phyloP scores from a whole-genome alignment of 169 alveolate species.

The Cryptosporidium sp. region DNA sequence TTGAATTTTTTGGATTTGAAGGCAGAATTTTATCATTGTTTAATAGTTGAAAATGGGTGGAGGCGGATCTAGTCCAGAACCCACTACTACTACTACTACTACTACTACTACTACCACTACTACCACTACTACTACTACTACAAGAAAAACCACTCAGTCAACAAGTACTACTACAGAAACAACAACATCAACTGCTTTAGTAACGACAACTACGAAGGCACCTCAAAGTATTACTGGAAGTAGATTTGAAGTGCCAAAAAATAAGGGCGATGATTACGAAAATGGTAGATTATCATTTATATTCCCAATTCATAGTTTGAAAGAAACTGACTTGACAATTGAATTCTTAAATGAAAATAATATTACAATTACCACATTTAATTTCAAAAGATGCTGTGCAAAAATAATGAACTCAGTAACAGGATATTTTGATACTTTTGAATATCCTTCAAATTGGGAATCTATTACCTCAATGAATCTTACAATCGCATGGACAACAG shows the following conservation, averaged over 20 bases:
- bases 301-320: constrained; percentile 29
- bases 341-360: constrained; percentile 17
- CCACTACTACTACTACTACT: constrained; percentile 56
- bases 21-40: not conserved
- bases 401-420: constrained; percentile 18
- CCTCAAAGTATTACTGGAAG: not conserved
- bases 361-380: constrained; percentile 12
- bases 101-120: constrained; percentile 65
- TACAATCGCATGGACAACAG: constrained; percentile 62
- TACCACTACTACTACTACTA: constrained; percentile 25
- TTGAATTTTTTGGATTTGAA: not conserved
- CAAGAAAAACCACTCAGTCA: constrained; percentile 15
- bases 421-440: constrained; percentile 63
- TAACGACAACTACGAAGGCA: constrained; percentile 16
- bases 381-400: constrained; percentile 62
- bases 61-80: constrained; percentile 7
- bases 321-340: constrained; percentile 7
- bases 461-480: constrained; percentile 56
- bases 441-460: constrained; percentile 68
- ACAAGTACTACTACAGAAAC: constrained; percentile 17
- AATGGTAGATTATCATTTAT: constrained; percentile 47
- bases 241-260: constrained; percentile 23
- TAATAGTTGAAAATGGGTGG: constrained; percentile 33
- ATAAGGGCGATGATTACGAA: not conserved
- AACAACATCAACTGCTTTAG: constrained; percentile 16